These are phyloP conservation scores for Stygiomarasmius scandens DNA, from an alignment of 1,284 basidiomycete species.

Conservation along the genomic window DNA sequence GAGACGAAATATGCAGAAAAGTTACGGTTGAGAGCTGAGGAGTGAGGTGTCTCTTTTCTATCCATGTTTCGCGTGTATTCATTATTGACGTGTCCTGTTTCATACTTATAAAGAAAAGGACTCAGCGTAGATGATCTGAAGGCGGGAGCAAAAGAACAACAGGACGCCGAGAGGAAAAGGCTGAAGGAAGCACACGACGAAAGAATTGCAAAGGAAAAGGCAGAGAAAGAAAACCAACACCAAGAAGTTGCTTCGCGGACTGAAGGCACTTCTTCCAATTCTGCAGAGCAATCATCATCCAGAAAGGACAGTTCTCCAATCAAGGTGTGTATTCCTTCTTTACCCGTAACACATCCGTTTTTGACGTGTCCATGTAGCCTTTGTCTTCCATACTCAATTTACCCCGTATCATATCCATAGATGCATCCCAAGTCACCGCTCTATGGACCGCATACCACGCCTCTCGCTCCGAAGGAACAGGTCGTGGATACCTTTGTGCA, in stretches of 20 bases:
- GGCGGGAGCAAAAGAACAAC: conserved; percentile 36
- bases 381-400: conserved; percentile 82
- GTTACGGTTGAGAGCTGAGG: conserved; percentile 32
- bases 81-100: conserved; percentile 1
- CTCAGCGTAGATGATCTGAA: conserved; percentile 43
- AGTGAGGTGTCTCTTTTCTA: conserved; percentile 32
- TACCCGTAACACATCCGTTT: too few species aligned
- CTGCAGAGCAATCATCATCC: conserved; percentile 8
- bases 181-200: conserved; percentile 20
- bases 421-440: conserved; percentile 69
- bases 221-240: conserved; percentile 9
- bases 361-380: conserved; percentile 51
- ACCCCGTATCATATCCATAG: conserved; percentile 65
- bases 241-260: conserved; percentile 6
- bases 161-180: conserved; percentile 26
- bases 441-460: conserved; percentile 92
- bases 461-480: conserved; percentile 73
- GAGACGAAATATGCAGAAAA: conserved; percentile 40
- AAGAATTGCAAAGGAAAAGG: conserved; percentile 11
- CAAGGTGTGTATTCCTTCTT: conserved; percentile 47
- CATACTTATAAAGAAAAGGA: conserved; percentile 39
- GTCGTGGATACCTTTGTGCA: conserved; percentile 83
- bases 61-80: conserved; percentile 18
- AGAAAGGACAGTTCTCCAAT: conserved; percentile 73
- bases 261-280: background rate